Conservation (phyloP, 139 green algal genomes). For the Chlorella ohadii region DNA sequence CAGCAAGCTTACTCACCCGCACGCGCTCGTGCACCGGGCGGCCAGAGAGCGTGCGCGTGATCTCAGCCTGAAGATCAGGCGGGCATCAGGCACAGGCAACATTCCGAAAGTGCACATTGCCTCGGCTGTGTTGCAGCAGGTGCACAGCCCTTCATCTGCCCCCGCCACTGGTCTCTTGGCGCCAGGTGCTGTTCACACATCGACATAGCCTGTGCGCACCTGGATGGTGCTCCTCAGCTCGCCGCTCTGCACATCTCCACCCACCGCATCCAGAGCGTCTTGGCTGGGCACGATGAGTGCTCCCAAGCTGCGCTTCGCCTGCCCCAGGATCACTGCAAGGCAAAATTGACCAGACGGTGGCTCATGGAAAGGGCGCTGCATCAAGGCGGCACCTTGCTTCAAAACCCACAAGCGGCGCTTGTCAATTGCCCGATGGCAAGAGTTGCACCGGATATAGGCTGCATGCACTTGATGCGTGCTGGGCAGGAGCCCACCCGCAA, state of each 20-base stretch:
- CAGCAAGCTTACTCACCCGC: background rate
- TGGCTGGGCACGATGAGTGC: conserved; percentile 4
- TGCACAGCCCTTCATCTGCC: too few relatives aligned
- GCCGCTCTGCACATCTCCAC: background rate
- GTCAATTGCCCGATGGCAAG: too few relatives aligned
- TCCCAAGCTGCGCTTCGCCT: background rate
- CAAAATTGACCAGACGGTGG: too few relatives aligned
- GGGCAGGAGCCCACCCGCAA: background rate
- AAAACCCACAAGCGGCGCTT: too few relatives aligned
- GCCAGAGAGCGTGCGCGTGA: background rate
- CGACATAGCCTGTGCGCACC: background rate
- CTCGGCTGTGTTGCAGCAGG: too few relatives aligned
- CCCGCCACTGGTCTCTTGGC: too few relatives aligned
- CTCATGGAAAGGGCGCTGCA: too few relatives aligned
- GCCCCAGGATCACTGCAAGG: background rate
- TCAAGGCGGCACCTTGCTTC: too few relatives aligned
- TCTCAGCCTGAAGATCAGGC: background rate
- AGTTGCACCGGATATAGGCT: too few relatives aligned
- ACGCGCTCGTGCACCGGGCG: background rate
- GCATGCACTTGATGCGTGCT: too few relatives aligned
- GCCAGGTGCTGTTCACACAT: too few relatives aligned
- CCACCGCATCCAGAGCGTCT: background rate
- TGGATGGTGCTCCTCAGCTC: background rate
- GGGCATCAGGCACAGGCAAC: background rate
- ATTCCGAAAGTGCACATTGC: too few relatives aligned